phyloP scores from a whole-genome alignment of 768 basidiomycete species.

The Leccinum imitatum region DNA sequence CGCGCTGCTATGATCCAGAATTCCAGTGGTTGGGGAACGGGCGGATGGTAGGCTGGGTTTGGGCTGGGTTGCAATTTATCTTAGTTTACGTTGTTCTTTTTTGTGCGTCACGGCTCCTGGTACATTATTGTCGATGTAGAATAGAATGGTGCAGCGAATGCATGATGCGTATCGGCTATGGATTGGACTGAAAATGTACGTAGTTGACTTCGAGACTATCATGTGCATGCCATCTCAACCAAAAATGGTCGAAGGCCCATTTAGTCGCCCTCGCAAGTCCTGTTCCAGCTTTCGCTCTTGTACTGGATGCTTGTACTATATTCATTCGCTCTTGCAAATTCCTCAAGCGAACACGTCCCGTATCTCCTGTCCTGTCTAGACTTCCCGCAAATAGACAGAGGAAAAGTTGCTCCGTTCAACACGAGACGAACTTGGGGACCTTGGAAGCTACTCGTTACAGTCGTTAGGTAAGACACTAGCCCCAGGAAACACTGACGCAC shows the following conservation, averaged over 20 bases:
- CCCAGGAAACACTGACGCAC: constrained; percentile 16
- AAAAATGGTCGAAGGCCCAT: not conserved
- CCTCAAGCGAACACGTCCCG: constrained; percentile 39
- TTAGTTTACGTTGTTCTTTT: constrained; percentile 17
- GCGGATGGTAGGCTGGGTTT: constrained; percentile 35
- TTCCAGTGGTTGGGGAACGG: constrained; percentile 36
- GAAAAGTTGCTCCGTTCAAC: constrained; percentile 41
- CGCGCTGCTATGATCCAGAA: constrained; percentile 67
- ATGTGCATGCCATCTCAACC: not conserved
- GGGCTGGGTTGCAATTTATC: constrained; percentile 21
- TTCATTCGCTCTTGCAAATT: constrained; percentile 33
- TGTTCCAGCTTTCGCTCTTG: constrained; percentile 37
- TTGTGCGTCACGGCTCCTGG: constrained; percentile 9
- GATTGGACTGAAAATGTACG: not conserved
- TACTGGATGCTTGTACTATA: constrained; percentile 29
- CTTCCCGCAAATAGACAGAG: constrained; percentile 36
- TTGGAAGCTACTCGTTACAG: constrained; percentile 21
- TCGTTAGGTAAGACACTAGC: not conserved
- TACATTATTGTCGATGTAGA: constrained; percentile 32
- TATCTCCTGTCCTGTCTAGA: constrained; percentile 29
- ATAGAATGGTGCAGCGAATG: constrained; percentile 22
- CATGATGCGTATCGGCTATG: not conserved
- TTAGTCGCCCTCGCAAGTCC: constrained; percentile 31
- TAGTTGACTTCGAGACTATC: not conserved
- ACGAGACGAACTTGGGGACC: constrained; percentile 42